A percentile compares a stretch with the other conserved stretches of the same genome.
Conservation (phyloP, 768 basidiomycete species). For the Lanmaoa pseudosensibilis region DNA sequence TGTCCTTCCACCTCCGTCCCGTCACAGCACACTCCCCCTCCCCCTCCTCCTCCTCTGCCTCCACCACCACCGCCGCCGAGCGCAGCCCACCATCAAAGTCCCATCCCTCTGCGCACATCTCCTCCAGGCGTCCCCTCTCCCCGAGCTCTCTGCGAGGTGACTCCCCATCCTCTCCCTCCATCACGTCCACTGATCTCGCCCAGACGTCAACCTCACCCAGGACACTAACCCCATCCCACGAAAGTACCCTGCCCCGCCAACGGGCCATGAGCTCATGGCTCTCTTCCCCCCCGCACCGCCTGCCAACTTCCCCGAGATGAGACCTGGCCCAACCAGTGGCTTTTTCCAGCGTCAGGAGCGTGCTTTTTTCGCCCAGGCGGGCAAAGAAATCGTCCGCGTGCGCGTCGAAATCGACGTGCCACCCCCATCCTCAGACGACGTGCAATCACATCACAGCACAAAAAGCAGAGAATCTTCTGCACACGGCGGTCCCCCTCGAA, state of each 20-base stretch:
- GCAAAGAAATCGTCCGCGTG: constrained; percentile 74
- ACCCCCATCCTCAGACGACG: constrained; percentile 18
- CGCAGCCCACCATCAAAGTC: constrained; percentile 38
- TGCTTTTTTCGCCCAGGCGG: constrained; percentile 77
- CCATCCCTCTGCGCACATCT: constrained; percentile 15
- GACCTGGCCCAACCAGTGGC: constrained; percentile 65
- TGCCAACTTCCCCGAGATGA: constrained; percentile 51
- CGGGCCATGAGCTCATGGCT: constrained; percentile 83
- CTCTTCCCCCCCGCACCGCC: constrained; percentile 77
- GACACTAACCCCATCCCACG: constrained; percentile 48
- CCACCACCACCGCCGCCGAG: constrained; percentile 46
- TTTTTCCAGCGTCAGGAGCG: constrained; percentile 78
- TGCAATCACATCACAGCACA: constrained; percentile 23
- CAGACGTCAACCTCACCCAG: constrained; percentile 67
- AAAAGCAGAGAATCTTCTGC: constrained; percentile 25
- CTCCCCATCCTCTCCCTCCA: not conserved
- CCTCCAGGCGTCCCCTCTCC: constrained; percentile 57
- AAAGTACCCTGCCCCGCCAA: constrained; percentile 73
- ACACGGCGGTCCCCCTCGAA: constrained; percentile 25
- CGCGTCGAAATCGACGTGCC: constrained; percentile 66
- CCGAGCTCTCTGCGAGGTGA: constrained; percentile 63
- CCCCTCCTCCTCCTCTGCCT: constrained; percentile 55
- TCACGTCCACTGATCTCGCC: constrained; percentile 16
- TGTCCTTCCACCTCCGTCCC: constrained; percentile 58
- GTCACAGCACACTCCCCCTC: constrained; percentile 49